phyloP scores from a whole-genome alignment of 306 rosid genomes.

The Luffa acutangula region DNA sequence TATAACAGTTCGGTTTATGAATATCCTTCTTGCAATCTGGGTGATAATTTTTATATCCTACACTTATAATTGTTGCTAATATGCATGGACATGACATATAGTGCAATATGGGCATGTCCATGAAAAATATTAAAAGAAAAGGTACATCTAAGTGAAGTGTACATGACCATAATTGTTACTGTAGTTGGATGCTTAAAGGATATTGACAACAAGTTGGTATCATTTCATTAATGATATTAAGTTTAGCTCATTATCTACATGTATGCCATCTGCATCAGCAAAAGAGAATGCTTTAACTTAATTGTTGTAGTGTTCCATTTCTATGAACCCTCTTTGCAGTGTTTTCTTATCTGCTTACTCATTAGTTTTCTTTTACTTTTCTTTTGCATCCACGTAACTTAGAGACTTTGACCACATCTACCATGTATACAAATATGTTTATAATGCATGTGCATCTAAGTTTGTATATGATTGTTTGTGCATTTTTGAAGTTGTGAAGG shows the following conservation, averaged over 20 bases:
- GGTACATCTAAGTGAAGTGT: neutral
- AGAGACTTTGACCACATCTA: neutral
- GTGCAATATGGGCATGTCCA: neutral
- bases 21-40: neutral
- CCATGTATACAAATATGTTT: neutral
- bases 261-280: neutral
- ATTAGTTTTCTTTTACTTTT: neutral
- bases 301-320: neutral
- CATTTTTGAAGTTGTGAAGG: neutral
- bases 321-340: neutral
- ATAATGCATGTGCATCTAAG: neutral
- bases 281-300: neutral
- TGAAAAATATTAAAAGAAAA: neutral
- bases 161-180: neutral
- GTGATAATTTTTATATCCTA: neutral
- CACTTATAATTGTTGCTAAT: neutral
- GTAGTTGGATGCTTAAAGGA: neutral
- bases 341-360: neutral
- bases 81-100: neutral
- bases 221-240: neutral
- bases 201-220: neutral
- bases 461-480: neutral
- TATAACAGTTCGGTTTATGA: neutral
- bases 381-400: neutral
- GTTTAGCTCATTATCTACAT: neutral